These are phyloP conservation scores for Claviceps sp. DNA, from an alignment of 2,329 filamentous ascomycete genomes.

Conservation along the genomic window DNA sequence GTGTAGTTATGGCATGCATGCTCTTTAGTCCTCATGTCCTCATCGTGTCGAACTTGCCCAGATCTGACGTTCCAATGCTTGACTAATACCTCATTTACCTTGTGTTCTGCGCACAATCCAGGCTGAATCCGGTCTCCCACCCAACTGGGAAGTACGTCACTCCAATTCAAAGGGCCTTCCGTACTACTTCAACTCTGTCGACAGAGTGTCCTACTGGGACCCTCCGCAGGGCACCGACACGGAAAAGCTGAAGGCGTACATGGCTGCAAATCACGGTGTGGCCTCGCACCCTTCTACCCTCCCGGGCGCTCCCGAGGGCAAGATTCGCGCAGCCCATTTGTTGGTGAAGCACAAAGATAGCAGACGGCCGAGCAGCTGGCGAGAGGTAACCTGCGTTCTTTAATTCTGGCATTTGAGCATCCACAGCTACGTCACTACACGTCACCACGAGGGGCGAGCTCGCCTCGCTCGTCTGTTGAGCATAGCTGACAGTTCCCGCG, in stretches of 20 bases:
- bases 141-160: conserved; percentile 89
- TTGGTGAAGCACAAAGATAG: conserved; percentile 88
- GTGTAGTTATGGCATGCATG: conserved; percentile 6
- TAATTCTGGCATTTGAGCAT: too few relatives aligned
- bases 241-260: conserved; percentile 86
- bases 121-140: conserved; percentile 68
- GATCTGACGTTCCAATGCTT: background rate
- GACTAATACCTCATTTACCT: background rate
- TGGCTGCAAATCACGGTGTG: conserved; percentile 72
- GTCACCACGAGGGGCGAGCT: background rate
- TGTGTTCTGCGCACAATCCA: conserved; percentile 16
- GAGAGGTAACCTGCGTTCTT: conserved; percentile 38
- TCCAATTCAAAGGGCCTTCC: conserved; percentile 97
- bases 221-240: conserved; percentile 79
- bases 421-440: background rate
- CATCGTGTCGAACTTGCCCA: background rate
- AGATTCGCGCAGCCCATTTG: conserved; percentile 87
- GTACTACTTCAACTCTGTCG: conserved; percentile 89
- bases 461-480: background rate
- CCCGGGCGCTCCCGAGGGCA: conserved; percentile 45
- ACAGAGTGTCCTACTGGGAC: conserved; percentile 90
- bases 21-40: background rate
- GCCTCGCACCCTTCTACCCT: conserved; percentile 28
- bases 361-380: conserved; percentile 84
- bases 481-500: background rate